Evolutionary conservation across 2,329 filamentous ascomycete species (phyloP), one percentile per base, ranked within the genome.

Genomic region (Cordyceps militaris): DNA sequence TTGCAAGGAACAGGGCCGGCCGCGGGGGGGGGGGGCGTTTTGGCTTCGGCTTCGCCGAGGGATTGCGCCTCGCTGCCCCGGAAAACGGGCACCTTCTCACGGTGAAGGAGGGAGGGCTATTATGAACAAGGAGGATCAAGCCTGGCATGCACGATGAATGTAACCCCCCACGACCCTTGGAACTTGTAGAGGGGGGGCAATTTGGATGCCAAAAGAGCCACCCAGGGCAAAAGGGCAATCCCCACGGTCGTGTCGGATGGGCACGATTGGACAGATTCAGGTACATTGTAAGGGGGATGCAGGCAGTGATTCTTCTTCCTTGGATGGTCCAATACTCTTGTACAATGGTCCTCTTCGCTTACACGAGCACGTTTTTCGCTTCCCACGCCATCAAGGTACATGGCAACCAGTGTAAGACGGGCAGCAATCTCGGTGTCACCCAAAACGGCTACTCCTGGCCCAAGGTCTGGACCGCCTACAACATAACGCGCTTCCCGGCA

Each of bases 371-470:
- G 1, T n/a, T 24, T 16, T 24, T 36, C 14, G 13, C n/a, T 48
- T 21, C 3, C 28, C n/a, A 21, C 30, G 21, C 53, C 53, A 56
- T 56, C 53, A 56, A 56, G 53, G 53, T 54, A 32, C 3, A 3
- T 44, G 16, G 32, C 48, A 23, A 16, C 21, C n/a, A 7, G n/a
- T 21, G 38, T 40, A 16, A 42, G 38, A 42, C 38, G 6, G 11
- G 30, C 21, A 26, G 6, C 51, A 44, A 48, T 56, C 44, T 49
- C 53, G 53, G 43, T 42, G 53, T 40, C 46, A 49, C 53, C 53
- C 44, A 38, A 42, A 56, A 48, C 32, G 53, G 44, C 53, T 49
- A 56, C 44, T 49, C 44, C 34, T 21, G 30, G 23, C 47, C 47
- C 19, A 10, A 34, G 32, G 7, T 10, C 13, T 5, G 21, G 9